Evolutionary conservation across 2,329 filamentous ascomycete species (phyloP), one percentile per base, ranked within the genome.

Genomic region (Fusarium sp.): DNA sequence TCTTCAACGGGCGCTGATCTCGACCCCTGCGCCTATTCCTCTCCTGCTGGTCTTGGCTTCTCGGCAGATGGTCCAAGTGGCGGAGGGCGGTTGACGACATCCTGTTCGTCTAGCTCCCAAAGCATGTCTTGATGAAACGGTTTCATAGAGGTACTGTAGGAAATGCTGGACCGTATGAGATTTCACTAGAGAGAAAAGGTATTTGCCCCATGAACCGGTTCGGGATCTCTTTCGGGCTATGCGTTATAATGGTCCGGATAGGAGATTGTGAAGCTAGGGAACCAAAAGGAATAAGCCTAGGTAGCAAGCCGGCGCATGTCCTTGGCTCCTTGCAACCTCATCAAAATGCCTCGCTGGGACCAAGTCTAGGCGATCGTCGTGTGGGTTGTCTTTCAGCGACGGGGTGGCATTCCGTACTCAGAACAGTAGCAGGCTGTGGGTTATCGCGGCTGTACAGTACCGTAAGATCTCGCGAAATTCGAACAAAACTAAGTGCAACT

Each of bases 1-100:
- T 66, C 57, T 63, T 69, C 58, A 65, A 73, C 58, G 56, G 61
- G 56, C 27, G 35, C 45, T 29, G 62, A 59, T 50, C 29, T 70
- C 31, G 35, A 60, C 61, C 66, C 25, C 57, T 66, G 29, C 33
- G 58, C 64, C 61, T 27, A 63, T 62, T 66, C 57, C 60, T 61
- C 27, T 63, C 42, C 27, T n/a, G 6, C 25, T 25, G 47, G 63
- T 45, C 61, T 63, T 69, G 61, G 60, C 60, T 65, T 52, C 36
- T 29, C 47, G 31, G 40, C 33, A 38, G 47, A 20, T 54, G 35
- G 27, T n/a, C 25, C 50, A 38, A 47, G 58, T 61, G 38, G 58
- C 38, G 58, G 60, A 50, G 29, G 31, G 33, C 25, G 18, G 27
- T 50, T 40, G 40, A 52, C 25, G 47, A 52, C 47, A 52, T 52